Conservation (phyloP, 2,329 filamentous ascomycete genomes). For the Penicillium sp. region DNA sequence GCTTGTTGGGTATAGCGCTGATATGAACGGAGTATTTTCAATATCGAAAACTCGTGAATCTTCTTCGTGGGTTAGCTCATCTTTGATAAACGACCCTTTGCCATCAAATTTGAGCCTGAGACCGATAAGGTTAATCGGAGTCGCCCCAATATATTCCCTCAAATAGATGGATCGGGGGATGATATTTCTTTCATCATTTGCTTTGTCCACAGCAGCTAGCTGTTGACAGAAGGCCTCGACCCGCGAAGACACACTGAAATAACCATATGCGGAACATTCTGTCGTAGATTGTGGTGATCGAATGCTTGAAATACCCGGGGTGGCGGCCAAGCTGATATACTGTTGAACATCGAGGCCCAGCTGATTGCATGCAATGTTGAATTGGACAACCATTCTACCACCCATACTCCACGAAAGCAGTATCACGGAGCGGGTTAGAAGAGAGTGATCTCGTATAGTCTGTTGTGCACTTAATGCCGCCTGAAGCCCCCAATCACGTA, state of each 20-base stretch:
- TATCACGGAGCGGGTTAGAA: conserved; percentile 9
- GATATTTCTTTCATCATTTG: neutral
- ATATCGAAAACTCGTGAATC: conserved; percentile 16
- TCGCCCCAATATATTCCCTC: conserved; percentile 19
- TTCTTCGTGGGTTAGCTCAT: conserved; percentile 17
- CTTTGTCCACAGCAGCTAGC: conserved; percentile 3
- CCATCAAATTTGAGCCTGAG: conserved; percentile 17
- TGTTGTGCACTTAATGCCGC: conserved; percentile 16
- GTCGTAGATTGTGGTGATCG: conserved; percentile 4
- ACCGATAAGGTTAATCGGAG: conserved; percentile 18
- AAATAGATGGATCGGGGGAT: conserved; percentile 12
- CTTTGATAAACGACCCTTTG: conserved; percentile 7
- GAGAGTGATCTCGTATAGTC: conserved; percentile 13
- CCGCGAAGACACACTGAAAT: conserved; percentile 6
- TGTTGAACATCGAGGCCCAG: conserved; percentile 15
- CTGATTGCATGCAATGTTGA: conserved; percentile 15
- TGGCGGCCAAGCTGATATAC: conserved; percentile 18
- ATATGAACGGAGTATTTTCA: conserved; percentile 10
- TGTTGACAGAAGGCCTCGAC: conserved; percentile 10
- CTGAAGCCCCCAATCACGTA: conserved; percentile 25
- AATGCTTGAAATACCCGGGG: conserved; percentile 18
- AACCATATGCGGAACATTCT: conserved; percentile 4
- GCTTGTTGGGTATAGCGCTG: conserved; percentile 10
- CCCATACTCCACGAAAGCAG: conserved; percentile 22
- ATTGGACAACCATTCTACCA: conserved; percentile 20